Evolutionary conservation across 1,284 basidiomycete genomes (phyloP), one percentile per base, ranked within the genome.

Genomic region (Rhodotorula sp.): DNA sequence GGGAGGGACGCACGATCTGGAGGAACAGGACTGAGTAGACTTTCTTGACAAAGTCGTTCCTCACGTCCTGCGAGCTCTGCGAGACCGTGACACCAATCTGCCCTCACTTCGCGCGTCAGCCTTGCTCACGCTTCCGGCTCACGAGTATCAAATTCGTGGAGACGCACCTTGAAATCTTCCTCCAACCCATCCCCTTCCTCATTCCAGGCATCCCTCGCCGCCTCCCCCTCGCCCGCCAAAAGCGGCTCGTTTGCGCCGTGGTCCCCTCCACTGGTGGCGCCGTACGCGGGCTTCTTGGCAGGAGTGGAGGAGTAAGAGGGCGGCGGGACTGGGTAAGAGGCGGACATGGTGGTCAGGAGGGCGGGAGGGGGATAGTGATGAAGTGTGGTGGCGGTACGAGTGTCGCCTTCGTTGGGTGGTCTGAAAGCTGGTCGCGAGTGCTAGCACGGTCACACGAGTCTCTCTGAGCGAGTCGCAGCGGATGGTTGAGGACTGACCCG

Each of bases 11-110:
- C 34, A 76, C 68, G 17, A 78, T 60, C 49, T 77, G 77, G 29
- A 61, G 32, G 59, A 70, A 73, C 8, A 77, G 59, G 19, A 76
- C 67, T 32, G 52, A 62, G 64, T 77, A 78, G 34, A 78, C 76
- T 64, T 77, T 76, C 52, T 69, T 54, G 20, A 78, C 70, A 57
- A 78, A 78, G 22, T 63, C 64, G n/a, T 73, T 48, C 4, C 77
- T 59, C 47, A 78, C 51, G 20, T 75, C 69, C 22, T 70, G 56
- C 30, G 65, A 59, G 8, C 62, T 65, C 53, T 72, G 66, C 27
- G 62, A 62, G 63, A 77, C 73, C 15, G 74, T 76, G 19, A 71
- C 68, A 1, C 74, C 74, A n/a, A 75, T 75, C 72, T 75, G 66
- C n/a, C n/a, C n/a, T n/a, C n/a, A n/a, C n/a, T n/a, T n/a, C n/a